These are phyloP conservation scores for Fusarium pseudograminearum DNA, from an alignment of 2,329 filamentous ascomycete genomes.

Conservation along the genomic window DNA sequence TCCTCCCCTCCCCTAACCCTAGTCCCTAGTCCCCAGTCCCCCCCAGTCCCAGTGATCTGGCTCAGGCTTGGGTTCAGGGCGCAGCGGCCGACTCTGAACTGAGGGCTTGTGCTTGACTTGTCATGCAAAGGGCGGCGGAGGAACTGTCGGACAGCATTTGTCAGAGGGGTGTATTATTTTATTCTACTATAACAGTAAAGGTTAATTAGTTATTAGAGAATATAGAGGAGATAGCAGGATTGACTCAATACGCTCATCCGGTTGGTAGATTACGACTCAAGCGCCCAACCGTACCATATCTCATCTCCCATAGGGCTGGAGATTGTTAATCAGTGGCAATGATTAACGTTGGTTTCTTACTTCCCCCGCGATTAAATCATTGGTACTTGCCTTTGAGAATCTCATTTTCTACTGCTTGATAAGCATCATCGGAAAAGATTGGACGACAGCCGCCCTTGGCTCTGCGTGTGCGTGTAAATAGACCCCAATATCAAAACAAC, in stretches of 20 bases:
- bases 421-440: conserved; percentile 35
- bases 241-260: conserved; percentile 1
- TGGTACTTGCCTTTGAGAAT: neutral
- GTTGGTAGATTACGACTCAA: conserved; percentile 29
- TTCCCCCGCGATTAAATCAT: conserved; percentile 14
- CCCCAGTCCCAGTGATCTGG: conserved; percentile 39
- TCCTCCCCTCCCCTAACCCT: neutral
- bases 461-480: neutral
- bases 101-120: conserved; percentile 19
- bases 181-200: neutral
- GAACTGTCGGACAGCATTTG: conserved; percentile 20
- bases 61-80: conserved; percentile 41
- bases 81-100: conserved; percentile 28
- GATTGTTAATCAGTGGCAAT: conserved; percentile 6
- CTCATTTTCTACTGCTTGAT: conserved; percentile 12
- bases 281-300: conserved; percentile 10
- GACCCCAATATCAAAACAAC: conserved; percentile 8
- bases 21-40: neutral
- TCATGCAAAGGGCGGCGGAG: conserved; percentile 22
- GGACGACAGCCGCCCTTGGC: conserved; percentile 1
- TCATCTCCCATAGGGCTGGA: conserved; percentile 35
- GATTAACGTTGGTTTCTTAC: conserved; percentile 1
- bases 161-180: conserved; percentile 17
- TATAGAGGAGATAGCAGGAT: conserved; percentile 10
- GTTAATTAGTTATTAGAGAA: neutral